Evolutionary conservation across 331 rosid genomes (phyloP), one percentile per base, ranked within the genome.

Genomic region (Quercus tomentella): DNA sequence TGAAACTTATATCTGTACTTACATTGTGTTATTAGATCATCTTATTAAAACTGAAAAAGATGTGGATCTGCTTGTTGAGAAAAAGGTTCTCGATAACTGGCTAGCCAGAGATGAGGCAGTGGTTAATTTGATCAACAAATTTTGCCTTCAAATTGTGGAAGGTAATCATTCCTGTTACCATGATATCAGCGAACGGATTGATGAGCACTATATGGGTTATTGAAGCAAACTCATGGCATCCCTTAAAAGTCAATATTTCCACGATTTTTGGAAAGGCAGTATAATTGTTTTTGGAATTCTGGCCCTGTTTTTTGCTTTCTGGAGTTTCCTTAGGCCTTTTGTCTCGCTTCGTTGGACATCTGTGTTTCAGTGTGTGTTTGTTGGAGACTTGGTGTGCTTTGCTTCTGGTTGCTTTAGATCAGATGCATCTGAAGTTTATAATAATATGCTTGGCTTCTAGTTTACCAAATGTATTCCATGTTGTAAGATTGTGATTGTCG

Each of bases 201-300:
- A 77, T 9, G 12, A 1, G 1, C 79, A 76, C n/a, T 72, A 72
- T 8, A 33, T 25, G 2, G 35, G 56, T 15, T 5, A 0, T 0
- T 56, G 63, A 72, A 72, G 72, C 12, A 33, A 55, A 1, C 14
- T 16, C 61, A 82, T 85, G 89, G 89, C 82, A 0, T 28, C 85
- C 37, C 22, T 87, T 23, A 82, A 75, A 30, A 77, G 71, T 23
- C 70, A 82, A 9, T 84, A 87, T 68, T 84, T 87, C 52, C 71
- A 70, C 0, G 85, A 87, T 49, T 33, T 33, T 5, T 33, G 7
- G 37, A 5, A 7, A 33, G 7, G 7, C 37, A 5, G 2, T 5
- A 5, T 5, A 33, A 37, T 1, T 37, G 43, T 37, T 7, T 2
- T 1, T 7, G 1, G 43, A 37, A 37, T 37, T 37, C 10, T 37